These are phyloP conservation scores for Globisporangium mamillatum DNA, from an alignment of 352 stramenopile genomes.

Conservation along the genomic window DNA sequence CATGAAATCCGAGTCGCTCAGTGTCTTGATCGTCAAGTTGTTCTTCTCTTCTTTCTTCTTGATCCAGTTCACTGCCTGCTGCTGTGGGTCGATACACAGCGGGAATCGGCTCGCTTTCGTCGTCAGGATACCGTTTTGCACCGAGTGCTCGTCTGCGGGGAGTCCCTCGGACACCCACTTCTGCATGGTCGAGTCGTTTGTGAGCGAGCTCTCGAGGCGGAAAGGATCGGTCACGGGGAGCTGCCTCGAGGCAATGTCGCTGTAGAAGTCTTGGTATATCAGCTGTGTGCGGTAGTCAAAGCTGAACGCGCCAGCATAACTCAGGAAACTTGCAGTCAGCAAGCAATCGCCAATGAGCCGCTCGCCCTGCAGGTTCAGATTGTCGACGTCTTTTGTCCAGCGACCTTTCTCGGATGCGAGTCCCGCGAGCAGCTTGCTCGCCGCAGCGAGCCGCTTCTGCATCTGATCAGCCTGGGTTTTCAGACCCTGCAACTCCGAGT, in stretches of 20 bases:
- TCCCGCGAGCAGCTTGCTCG: conserved; percentile 91
- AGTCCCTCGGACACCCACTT: conserved; percentile 93
- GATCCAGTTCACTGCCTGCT: conserved; percentile 96
- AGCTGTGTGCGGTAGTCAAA: conserved; percentile 88
- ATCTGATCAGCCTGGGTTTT: conserved; percentile 93
- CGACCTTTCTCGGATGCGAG: conserved; percentile 89
- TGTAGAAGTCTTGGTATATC: conserved; percentile 88
- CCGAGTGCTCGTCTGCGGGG: conserved; percentile 92
- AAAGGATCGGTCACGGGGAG: conserved; percentile 89
- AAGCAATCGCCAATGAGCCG: conserved; percentile 90
- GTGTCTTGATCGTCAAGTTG: conserved; percentile 91
- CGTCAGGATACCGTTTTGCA: conserved; percentile 96
- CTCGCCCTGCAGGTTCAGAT: conserved; percentile 77
- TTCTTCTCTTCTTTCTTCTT: conserved; percentile 94
- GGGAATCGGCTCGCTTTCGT: conserved; percentile 93
- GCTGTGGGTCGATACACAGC: conserved; percentile 94
- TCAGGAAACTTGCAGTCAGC: conserved; percentile 89
- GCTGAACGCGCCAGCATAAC: conserved; percentile 90
- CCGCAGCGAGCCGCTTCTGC: conserved; percentile 91
- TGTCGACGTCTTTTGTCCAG: conserved; percentile 92
- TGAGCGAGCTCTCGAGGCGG: conserved; percentile 88
- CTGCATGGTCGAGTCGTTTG: conserved; percentile 92
- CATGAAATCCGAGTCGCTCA: conserved; percentile 95
- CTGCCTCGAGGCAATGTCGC: conserved; percentile 68
- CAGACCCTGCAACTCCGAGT: conserved; percentile 89